Conservation (phyloP, 2,329 filamentous ascomycete species). For the Kalmusia sp. region DNA sequence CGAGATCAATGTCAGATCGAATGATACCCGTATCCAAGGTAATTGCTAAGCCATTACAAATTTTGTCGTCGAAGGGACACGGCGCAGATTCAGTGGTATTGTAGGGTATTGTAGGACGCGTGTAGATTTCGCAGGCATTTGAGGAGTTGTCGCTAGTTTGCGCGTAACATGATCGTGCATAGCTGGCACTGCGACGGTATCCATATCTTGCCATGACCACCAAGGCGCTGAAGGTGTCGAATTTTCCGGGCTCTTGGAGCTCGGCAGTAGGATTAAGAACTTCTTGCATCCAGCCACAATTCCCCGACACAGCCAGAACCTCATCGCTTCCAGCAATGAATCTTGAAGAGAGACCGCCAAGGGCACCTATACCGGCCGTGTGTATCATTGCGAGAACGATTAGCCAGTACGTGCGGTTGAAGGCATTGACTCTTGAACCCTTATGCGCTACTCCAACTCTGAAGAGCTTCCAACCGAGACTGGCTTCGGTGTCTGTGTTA, state of each 20-base stretch:
- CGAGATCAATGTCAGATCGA: constrained; percentile 14
- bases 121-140: constrained; percentile 12
- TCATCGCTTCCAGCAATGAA: constrained; percentile 12
- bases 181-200: constrained; percentile 14
- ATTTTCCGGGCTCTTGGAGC: constrained; percentile 2
- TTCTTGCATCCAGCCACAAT: constrained; percentile 17
- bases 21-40: constrained; percentile 13
- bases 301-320: constrained; percentile 2
- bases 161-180: constrained; percentile 17
- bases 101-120: constrained; percentile 8
- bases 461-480: constrained; percentile 11
- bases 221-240: constrained; percentile 9
- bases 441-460: constrained; percentile 14
- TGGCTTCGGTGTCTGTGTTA: constrained; percentile 16
- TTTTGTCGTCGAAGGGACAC: constrained; percentile 18
- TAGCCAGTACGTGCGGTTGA: constrained; percentile 6
- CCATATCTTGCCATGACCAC: constrained; percentile 14
- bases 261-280: not conserved
- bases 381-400: constrained; percentile 12
- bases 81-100: not conserved
- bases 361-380: constrained; percentile 6
- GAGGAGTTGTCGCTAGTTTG: constrained; percentile 7
- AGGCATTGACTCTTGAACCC: constrained; percentile 12
- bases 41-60: constrained; percentile 16
- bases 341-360: constrained; percentile 11